Conservation (phyloP, 2,329 filamentous ascomycete genomes). For the Neofusicoccum parvum region DNA sequence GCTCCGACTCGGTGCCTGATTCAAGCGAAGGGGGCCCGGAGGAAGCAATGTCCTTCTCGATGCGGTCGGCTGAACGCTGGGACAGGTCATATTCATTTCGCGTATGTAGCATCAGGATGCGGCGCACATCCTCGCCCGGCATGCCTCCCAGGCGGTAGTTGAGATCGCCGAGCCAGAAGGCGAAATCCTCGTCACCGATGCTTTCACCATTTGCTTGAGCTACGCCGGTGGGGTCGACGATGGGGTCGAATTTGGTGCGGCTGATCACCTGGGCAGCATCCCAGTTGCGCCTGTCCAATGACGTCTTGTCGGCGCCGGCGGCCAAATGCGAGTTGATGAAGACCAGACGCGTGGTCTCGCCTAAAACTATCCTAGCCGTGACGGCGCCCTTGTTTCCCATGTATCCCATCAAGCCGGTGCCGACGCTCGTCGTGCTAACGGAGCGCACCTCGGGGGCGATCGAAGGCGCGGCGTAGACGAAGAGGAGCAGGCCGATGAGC, state of each 20-base stretch:
- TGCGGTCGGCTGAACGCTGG: constrained; percentile 1
- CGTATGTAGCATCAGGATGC: constrained; percentile 80
- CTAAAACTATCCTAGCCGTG: constrained; percentile 76
- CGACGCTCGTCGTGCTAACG: constrained; percentile 79
- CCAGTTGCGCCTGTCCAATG: constrained; percentile 85
- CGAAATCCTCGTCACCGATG: constrained; percentile 89
- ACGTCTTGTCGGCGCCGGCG: constrained; percentile 76
- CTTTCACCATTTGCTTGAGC: constrained; percentile 61
- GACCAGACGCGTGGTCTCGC: constrained; percentile 84
- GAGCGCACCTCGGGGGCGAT: constrained; percentile 75
- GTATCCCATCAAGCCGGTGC: constrained; percentile 88
- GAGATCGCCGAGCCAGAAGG: constrained; percentile 94
- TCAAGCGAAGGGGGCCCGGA: constrained; percentile 12
- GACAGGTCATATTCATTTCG: constrained; percentile 69
- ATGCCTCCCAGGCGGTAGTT: constrained; percentile 91
- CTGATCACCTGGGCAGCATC: constrained; percentile 77
- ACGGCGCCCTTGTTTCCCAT: constrained; percentile 96
- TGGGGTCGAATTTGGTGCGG: constrained; percentile 76
- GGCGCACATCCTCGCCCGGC: constrained; percentile 85
- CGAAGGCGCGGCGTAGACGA: constrained; percentile 82
- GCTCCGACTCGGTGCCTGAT: not conserved
- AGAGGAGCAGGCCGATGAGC: constrained; percentile 78
- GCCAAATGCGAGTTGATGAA: constrained; percentile 93
- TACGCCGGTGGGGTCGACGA: constrained; percentile 65
- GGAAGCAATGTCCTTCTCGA: constrained; percentile 30